A percentile compares a stretch with the other conserved stretches of the same genome.
These are phyloP conservation scores for Silene conica DNA, from an alignment of 148 eudicot species.

Conservation along the genomic window DNA sequence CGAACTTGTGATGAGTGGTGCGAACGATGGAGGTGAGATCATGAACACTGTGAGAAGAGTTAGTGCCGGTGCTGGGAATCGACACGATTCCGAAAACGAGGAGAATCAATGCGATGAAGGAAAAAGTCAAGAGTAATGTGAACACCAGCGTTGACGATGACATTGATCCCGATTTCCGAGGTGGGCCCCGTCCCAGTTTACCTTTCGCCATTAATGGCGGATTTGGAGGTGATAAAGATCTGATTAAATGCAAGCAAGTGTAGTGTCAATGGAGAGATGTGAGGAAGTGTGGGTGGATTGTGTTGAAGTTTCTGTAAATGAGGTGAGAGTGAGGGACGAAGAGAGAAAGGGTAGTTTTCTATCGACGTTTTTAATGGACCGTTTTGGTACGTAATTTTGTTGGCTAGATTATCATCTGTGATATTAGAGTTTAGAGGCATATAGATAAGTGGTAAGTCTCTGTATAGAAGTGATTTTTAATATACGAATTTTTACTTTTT, in stretches of 20 bases:
- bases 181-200: slow-evolving; percentile 30
- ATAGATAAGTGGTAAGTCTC: no score
- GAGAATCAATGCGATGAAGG: slow-evolving; percentile 51
- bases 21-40: slow-evolving; percentile 64
- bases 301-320: background rate
- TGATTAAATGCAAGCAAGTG: background rate
- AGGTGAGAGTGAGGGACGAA: background rate
- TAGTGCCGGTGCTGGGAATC: slow-evolving; percentile 30
- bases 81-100: slow-evolving; percentile 64
- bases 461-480: no score
- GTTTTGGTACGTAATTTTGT: no score
- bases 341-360: background rate
- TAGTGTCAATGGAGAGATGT: background rate
- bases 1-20: slow-evolving; percentile 43
- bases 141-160: slow-evolving; percentile 47
- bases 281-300: background rate
- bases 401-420: no score
- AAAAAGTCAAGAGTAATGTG: slow-evolving; percentile 36
- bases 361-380: no score
- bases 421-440: no score
- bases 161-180: slow-evolving; percentile 44
- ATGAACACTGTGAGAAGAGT: slow-evolving; percentile 34
- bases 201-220: slow-evolving; percentile 59
- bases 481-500: no score
- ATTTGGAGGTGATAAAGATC: background rate